Conservation (phyloP, 2,329 filamentous ascomycete genomes). For the Fonsecaea multimorphosa region DNA sequence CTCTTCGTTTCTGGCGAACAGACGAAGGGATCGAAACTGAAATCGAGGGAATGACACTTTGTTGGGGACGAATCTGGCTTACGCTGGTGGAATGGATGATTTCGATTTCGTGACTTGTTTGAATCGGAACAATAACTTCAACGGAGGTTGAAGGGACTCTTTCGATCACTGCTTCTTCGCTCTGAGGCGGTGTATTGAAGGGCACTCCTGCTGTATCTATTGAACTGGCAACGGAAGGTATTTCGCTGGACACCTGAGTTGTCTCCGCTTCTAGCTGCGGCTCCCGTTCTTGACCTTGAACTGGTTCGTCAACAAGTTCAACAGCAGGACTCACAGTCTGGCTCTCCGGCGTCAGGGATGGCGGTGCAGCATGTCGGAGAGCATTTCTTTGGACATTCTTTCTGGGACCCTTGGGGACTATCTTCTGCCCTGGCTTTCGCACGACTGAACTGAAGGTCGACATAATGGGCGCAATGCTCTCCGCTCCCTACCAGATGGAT, state of each 20-base stretch:
- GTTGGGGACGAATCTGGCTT: neutral
- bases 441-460: conserved; percentile 63
- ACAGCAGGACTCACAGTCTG: conserved; percentile 25
- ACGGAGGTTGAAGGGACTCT: conserved; percentile 12
- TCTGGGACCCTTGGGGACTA: conserved; percentile 69
- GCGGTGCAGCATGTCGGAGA: conserved; percentile 59
- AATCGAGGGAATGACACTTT: conserved; percentile 27
- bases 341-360: conserved; percentile 43
- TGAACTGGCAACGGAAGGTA: conserved; percentile 19
- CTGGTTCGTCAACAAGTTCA: conserved; percentile 18
- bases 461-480: conserved; percentile 40
- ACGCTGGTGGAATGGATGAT: conserved; percentile 21
- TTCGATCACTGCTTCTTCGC: neutral
- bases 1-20: conserved; percentile 11
- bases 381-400: conserved; percentile 34
- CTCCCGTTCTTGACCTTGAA: conserved; percentile 15
- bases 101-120: conserved; percentile 9
- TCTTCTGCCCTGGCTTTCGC: conserved; percentile 72
- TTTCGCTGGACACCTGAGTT: conserved; percentile 22
- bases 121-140: conserved; percentile 22
- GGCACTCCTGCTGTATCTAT: conserved; percentile 21
- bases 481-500: neutral
- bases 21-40: conserved; percentile 14
- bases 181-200: neutral
- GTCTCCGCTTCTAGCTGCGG: conserved; percentile 10